Evolutionary conservation across 768 basidiomycete genomes (phyloP), one percentile per base, ranked within the genome.

Genomic region (Rhodocollybia butyracea): DNA sequence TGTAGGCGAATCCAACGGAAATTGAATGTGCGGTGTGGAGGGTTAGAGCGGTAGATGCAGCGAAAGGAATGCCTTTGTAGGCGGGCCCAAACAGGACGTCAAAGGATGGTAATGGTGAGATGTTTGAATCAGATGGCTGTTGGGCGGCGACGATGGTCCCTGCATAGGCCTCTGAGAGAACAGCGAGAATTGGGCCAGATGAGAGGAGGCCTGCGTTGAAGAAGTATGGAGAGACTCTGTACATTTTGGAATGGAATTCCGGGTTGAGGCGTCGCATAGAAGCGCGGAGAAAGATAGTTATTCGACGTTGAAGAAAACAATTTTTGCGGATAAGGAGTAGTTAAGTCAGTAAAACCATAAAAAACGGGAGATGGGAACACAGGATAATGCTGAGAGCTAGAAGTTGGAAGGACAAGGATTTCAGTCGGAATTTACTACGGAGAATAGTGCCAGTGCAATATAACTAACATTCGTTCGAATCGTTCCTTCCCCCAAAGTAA

Each of bases 41-140:
- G 21, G 86, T 77, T 19, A 95, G 78, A 2, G 89, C 78, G 3
- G 95, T 91, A 31, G 88, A 81, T 0, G 95, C 89, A 0, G 94
- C 95, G 50, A 99, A 84, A 0, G 94, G 82, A 65, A 98, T 98
- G 26, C 94, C 96, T 73, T 98, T 98, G 76, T 98, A 98, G 2
- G 96, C 95, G 0, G 96, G 96, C 0, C 96, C 96, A 62, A 98
- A 97, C 31, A 98, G 79, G 43, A 98, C 81, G 61, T 96, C 91
- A 62, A 95, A 82, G 27, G 66, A 53, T 13, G 78, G 79, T 4
- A 79, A 36, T 17, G 54, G 30, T 2, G 22, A 19, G 22, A 12
- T n/a, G 17, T 21, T 27, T 24, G 19, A 15, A 34, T 29, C 1
- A n/a, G 59, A 56, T 11, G 61, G 32, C 2, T 69, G 59, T 31